Evolutionary conservation across 257 asterid genomes (phyloP), one percentile per base, ranked within the genome.

Genomic region (Fraxinus excelsior): DNA sequence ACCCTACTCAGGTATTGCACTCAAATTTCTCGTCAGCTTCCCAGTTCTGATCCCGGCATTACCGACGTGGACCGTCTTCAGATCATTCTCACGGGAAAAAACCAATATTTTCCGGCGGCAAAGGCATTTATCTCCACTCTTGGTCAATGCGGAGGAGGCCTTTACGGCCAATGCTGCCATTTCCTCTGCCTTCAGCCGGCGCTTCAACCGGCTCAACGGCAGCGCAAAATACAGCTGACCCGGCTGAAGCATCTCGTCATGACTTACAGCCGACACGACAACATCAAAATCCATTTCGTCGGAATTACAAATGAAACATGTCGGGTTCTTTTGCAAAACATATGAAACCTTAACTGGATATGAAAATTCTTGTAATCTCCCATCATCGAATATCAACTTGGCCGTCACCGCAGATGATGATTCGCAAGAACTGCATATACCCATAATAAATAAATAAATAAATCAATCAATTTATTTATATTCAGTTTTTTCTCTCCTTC

Each of bases 151-250:
- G 14, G 96, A 87, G 85, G 96, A 91, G 31, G 99, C 99, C 34
- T 96, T 96, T 1, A 93, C 98, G 7, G 99, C 99, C 94, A 96
- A 88, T 85, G 98, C 97, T 1, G 99, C 99, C 98, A 96, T 96
- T 76, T 93, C 98, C 80, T 89, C 97, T 35, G 97, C 91, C 84
- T 84, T 88, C 2, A 96, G 86, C 83, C 91, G 91, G 49, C 81
- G 91, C 49, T 74, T 79, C 74, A 93, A 32, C 81, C 87, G 85
- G 80, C 76, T 89, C 79, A 93, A 66, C 66, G 99, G 99, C 81
- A 96, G 86, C 73, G 94, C 97, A 73, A 96, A 96, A 79, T 96
- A 96, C 16, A 96, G 80, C 88, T 96, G 98, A 0, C 99, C 99
- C 0, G 89, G 97, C 80, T 85, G 93, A 49, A 96, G 89, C 82